Evolutionary conservation across 1,139 yeast genomes (phyloP).

Genomic region (Taiozyma sp.): DNA sequence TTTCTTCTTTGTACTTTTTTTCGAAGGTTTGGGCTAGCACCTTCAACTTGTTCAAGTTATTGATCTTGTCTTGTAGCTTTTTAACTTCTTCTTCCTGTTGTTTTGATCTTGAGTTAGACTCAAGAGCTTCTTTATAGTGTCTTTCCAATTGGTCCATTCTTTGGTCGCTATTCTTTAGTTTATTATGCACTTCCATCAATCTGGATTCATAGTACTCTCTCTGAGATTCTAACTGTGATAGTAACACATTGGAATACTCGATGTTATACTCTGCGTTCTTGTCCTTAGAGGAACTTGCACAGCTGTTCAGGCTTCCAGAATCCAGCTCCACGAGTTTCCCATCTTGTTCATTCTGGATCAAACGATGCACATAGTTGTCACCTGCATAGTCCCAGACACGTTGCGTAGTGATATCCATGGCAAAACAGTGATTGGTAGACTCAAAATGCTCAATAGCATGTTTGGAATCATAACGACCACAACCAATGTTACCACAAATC

Average conservation of each 20-base stretch:
- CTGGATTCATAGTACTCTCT: constrained; percentile 75
- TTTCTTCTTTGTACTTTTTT: constrained; percentile 41
- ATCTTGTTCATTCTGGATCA: constrained; percentile 79
- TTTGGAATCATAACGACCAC: constrained; percentile 84
- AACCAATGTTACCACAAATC: constrained; percentile 85
- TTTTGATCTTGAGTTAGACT: constrained; percentile 17
- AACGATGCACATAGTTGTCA: constrained; percentile 84
- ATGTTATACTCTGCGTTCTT: constrained; percentile 54
- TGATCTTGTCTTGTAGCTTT: constrained; percentile 27
- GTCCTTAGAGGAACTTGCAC: constrained; percentile 20
- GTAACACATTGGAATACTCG: constrained; percentile 74
- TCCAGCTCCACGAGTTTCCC: constrained; percentile 78
- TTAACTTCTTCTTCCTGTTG: constrained; percentile 28
- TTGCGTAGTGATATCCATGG: constrained; percentile 83
- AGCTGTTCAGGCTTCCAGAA: constrained; percentile 12
- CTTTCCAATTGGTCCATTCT: constrained; percentile 31
- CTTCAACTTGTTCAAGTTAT: constrained; percentile 29
- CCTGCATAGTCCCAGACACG: constrained; percentile 97
- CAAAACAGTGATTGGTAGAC: constrained; percentile 79
- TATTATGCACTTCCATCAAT: constrained; percentile 36
- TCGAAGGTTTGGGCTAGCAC: constrained; percentile 24
- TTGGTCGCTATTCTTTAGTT: constrained; percentile 31
- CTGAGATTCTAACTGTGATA: constrained; percentile 86
- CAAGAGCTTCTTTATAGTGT: constrained; percentile 20
- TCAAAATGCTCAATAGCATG: constrained; percentile 85